Percentiles rank a stretch among this genome's conserved stretches.
Evolutionary conservation across 495 filamentous ascomycete species (phyloP).

Genomic region (Copromyces sp.): DNA sequence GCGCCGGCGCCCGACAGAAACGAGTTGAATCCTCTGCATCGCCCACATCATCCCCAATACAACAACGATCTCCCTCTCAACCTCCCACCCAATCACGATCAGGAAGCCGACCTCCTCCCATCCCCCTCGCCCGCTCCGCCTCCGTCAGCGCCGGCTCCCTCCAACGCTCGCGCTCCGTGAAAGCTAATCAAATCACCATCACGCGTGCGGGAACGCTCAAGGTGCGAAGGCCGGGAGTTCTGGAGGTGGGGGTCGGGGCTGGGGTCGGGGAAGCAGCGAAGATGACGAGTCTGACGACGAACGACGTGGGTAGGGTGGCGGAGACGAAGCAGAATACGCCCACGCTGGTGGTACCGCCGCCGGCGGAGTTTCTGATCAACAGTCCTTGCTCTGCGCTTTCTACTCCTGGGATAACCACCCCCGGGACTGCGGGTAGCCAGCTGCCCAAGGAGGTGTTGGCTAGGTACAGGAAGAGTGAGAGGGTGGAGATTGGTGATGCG

Average conservation of each 20-base stretch:
- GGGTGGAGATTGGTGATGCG: not conserved
- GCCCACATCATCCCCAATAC: not conserved
- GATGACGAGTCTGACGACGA: conserved; percentile 9
- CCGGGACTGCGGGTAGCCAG: not conserved
- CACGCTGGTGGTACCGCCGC: conserved; percentile 20
- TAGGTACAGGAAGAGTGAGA: not conserved
- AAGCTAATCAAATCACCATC: not conserved
- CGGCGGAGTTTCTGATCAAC: not conserved
- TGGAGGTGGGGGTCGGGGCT: no score
- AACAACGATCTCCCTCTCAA: conserved; percentile 43
- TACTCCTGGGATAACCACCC: not conserved
- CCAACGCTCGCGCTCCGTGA: conserved; percentile 3
- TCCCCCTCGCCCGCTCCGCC: not conserved
- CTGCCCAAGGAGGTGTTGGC: not conserved
- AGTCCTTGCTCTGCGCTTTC: not conserved
- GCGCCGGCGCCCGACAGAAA: not conserved
- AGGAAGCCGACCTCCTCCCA: not conserved
- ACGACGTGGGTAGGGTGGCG: conserved; percentile 18
- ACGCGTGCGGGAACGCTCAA: not conserved
- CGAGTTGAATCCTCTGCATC: not conserved
- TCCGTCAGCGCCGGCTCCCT: conserved; percentile 5
- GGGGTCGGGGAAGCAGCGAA: conserved; percentile 1
- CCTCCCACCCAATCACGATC: conserved; percentile 18
- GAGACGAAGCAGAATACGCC: conserved; percentile 31
- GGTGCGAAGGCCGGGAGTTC: conserved; percentile 7